Evolutionary conservation across 2,329 filamentous ascomycete genomes (phyloP).

Genomic region (Colletotrichum echinochloae): DNA sequence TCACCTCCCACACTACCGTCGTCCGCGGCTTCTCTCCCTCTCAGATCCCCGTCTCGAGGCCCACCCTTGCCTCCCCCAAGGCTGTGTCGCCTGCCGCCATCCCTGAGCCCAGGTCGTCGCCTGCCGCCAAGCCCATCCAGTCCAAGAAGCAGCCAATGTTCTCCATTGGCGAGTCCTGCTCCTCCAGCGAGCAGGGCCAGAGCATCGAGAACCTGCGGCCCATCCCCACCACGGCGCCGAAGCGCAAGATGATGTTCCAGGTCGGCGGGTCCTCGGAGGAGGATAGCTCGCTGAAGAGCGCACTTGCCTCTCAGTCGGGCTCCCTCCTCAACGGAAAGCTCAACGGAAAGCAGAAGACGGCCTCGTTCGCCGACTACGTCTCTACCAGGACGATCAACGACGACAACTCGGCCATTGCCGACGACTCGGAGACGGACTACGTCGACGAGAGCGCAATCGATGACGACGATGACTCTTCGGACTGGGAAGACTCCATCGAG

Average conservation of each 20-base stretch:
- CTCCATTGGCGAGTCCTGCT: constrained; percentile 83
- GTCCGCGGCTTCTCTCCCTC: constrained; percentile 89
- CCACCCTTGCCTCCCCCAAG: constrained; percentile 62
- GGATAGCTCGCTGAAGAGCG: constrained; percentile 77
- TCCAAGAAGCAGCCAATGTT: constrained; percentile 75
- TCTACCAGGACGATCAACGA: constrained; percentile 74
- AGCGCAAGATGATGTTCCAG: constrained; percentile 63
- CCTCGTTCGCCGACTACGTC: constrained; percentile 84
- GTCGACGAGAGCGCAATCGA: constrained; percentile 87
- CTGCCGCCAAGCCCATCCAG: constrained; percentile 74
- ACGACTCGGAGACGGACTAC: constrained; percentile 72
- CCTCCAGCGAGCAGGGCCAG: constrained; percentile 70
- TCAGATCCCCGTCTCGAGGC: constrained; percentile 65
- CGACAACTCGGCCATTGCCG: constrained; percentile 60
- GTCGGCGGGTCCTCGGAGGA: constrained; percentile 77
- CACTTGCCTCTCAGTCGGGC: constrained; percentile 58
- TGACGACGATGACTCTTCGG: constrained; percentile 73
- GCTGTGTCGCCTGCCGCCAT: constrained; percentile 67
- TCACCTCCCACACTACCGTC: constrained; percentile 71
- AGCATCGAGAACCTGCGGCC: constrained; percentile 59
- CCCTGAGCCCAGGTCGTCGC: constrained; percentile 69
- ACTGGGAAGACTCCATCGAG: constrained; percentile 76
- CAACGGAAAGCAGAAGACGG: constrained; percentile 76
- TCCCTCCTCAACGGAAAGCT: constrained; percentile 61
- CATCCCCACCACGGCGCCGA: constrained; percentile 47